phyloP scores from a whole-genome alignment of 139 green algal genomes.

The Micractinium sp. region DNA sequence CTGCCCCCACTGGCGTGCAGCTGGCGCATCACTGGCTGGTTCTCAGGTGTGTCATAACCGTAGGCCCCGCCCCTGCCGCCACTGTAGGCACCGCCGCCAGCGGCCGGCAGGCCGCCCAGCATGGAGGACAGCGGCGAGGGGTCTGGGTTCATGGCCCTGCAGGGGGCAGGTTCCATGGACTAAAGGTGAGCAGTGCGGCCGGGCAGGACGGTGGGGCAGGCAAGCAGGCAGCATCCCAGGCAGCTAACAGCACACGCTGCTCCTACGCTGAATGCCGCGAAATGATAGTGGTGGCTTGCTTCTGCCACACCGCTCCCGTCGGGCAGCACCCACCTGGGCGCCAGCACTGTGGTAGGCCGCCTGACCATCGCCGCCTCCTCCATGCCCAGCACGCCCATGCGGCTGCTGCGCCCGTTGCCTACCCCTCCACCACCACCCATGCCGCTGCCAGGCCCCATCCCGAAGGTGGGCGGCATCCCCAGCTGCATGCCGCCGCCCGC shows the following conservation, averaged over 20 bases:
- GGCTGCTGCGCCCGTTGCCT: not conserved
- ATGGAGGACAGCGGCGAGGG: constrained; percentile 23
- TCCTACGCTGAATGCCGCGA: not conserved
- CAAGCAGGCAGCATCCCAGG: not conserved
- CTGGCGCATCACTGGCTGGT: not conserved
- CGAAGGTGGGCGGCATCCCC: not conserved
- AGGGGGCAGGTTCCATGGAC: not conserved
- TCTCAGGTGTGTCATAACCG: constrained; percentile 12
- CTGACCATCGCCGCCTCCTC: not conserved
- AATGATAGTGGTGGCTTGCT: not conserved
- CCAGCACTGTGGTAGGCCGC: not conserved
- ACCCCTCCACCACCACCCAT: not conserved
- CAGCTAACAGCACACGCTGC: not conserved
- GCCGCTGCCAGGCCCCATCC: not conserved
- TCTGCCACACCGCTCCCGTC: not conserved
- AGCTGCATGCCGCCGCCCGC: not conserved
- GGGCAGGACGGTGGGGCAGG: not conserved
- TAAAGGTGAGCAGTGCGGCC: too few species aligned
- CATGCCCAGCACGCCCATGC: constrained; percentile 1
- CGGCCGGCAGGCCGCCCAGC: not conserved
- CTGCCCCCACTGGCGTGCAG: not conserved
- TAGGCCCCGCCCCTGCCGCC: not conserved
- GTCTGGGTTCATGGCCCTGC: constrained; percentile 11
- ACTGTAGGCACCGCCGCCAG: not conserved
- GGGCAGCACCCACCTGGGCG: not conserved